Base-by-base conservation (phyloP, 805 yeast genomes). In the Hanseniaspora taiwanica region DNA sequence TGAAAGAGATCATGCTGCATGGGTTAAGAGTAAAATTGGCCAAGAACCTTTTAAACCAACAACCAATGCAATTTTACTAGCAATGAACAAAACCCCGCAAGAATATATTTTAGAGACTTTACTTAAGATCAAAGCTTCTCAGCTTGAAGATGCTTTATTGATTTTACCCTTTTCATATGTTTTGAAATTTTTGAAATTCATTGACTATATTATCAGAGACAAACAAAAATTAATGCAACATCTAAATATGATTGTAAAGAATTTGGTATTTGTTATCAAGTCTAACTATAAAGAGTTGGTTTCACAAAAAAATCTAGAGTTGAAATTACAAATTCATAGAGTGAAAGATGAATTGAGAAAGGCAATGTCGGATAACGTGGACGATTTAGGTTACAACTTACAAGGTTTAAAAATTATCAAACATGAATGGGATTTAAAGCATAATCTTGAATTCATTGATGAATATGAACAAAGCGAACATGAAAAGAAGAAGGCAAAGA, bases 111-210 rank as follows among this genome's bases (percentile, higher is more conserved):
- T 89, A 62, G 78, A 78, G 36, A 77, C 78, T 0, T 57, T 89
- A 13, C 54, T 65, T 27, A 76, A 76, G 52, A 83, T 91, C 56
- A 80, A 72, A 50, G 74, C 94, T 1, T 72, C 93, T 0, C 95
- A 89, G 52, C 63, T 91, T 27, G 96, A 89, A 51, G 99, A 91
- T 60, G 94, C 97, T 1, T 68, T 91, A 41, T 62, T 91, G 36
- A 94, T 91, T 1, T 66, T 91, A 40, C 96, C 98, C 24, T 87
- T 89, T 53, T 84, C 94, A 9, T 81, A 78, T 59, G 78, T 87
- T 2, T 56, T 78, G 42, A 74, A 73, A 48, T 67, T 91, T 38
- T 68, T 91, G 46, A 69, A 68, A 48, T 81, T 86, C 50, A 74
- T 91, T 40, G 79, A 76, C 46, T 67, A 74, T 21, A 87, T 95